Conservation (phyloP, 305 asterid genomes). For the Fraxinus floribunda region DNA sequence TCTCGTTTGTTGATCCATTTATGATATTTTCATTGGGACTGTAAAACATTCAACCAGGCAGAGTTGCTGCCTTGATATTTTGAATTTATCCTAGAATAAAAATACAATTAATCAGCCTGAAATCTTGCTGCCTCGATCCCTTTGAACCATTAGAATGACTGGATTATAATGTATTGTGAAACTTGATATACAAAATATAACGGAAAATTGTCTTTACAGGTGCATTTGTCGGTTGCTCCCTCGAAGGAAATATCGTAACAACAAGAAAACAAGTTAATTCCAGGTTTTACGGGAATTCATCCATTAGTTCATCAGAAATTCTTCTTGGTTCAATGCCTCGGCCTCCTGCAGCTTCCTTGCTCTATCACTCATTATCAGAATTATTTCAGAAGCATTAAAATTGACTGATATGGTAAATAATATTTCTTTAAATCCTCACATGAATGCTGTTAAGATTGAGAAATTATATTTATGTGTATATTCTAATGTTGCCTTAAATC, state of each 20-base stretch:
- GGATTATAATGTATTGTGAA: background rate
- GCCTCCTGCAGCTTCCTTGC: conserved; percentile 45
- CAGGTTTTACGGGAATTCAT: conserved; percentile 37
- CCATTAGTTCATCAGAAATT: conserved; percentile 34
- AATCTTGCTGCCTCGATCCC: background rate
- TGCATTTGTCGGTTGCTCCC: conserved; percentile 48
- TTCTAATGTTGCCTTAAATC: conserved; percentile 13
- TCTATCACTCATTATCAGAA: conserved; percentile 33
- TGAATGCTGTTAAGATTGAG: background rate
- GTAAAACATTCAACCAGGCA: background rate
- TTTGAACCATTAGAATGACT: background rate
- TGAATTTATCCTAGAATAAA: too few species aligned
- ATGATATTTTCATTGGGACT: background rate
- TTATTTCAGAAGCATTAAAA: conserved; percentile 25
- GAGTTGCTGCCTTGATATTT: conserved; percentile 1
- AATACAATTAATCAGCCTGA: background rate
- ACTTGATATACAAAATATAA: background rate
- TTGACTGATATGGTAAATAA: conserved; percentile 1
- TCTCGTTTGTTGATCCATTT: background rate
- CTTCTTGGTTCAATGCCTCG: conserved; percentile 38
- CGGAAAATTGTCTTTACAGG: conserved; percentile 25
- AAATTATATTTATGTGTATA: conserved; percentile 8
- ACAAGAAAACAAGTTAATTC: conserved; percentile 35
- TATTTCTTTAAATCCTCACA: background rate
- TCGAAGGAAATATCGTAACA: conserved; percentile 40